Percentiles rank a stretch among this genome's conserved stretches.
Evolutionary conservation across 169 alveolate genomes (phyloP).

Genomic region (Eimeria brunetti): DNA sequence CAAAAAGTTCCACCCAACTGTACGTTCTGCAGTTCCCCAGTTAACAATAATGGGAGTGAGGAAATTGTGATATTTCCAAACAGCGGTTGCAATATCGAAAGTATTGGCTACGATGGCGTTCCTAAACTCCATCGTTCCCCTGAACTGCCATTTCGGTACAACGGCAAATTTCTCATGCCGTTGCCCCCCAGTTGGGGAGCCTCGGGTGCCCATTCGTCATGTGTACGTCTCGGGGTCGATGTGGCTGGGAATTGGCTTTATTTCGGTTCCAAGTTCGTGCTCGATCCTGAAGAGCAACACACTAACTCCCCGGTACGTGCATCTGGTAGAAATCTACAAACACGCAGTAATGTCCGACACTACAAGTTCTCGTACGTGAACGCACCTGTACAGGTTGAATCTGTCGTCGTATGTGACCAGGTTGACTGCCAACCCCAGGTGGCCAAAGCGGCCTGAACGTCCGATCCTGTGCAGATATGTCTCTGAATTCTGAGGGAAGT

Average conservation of each 20-base stretch:
- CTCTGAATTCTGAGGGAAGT: constrained; percentile 98
- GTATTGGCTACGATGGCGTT: background rate
- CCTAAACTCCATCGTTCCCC: background rate
- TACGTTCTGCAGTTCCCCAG: constrained; percentile 1
- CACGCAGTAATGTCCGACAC: background rate
- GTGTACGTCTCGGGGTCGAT: constrained; percentile 95
- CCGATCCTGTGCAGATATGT: constrained; percentile 98
- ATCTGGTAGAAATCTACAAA: background rate
- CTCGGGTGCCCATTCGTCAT: constrained; percentile 52
- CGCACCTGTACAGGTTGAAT: constrained; percentile 88
- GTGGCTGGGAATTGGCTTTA: constrained; percentile 97
- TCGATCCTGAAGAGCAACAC: constrained; percentile 91
- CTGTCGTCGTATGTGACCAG: constrained; percentile 97
- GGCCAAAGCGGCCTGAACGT: constrained; percentile 99
- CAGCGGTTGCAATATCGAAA: constrained; percentile 5
- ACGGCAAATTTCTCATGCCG: background rate
- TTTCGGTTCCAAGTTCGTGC: constrained; percentile 98
- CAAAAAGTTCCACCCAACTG: constrained; percentile 7
- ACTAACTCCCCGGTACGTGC: background rate
- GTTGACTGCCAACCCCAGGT: constrained; percentile 98
- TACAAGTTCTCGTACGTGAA: background rate
- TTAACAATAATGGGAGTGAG: background rate
- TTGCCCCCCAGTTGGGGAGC: background rate
- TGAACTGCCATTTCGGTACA: background rate
- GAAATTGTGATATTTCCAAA: background rate